Conservation (phyloP, 805 yeast species). For the Candida patagonica region DNA sequence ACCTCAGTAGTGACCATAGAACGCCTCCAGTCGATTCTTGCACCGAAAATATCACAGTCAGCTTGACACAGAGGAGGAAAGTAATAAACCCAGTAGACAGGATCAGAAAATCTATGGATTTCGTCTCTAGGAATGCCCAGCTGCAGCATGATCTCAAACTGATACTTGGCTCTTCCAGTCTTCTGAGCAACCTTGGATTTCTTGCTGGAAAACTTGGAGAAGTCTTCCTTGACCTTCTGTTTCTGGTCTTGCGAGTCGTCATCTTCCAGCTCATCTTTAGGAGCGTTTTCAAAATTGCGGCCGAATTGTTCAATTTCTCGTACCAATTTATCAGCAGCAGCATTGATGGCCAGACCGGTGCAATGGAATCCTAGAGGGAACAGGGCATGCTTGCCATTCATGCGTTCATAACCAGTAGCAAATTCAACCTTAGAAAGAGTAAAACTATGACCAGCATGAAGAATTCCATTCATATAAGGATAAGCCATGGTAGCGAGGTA, state of each 20-base stretch:
- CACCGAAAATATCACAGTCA: conserved; percentile 77
- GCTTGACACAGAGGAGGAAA: conserved; percentile 85
- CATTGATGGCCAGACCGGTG: conserved; percentile 96
- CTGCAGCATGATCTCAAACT: conserved; percentile 93
- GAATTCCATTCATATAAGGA: conserved; percentile 97
- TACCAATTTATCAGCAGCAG: conserved; percentile 89
- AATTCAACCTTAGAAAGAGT: conserved; percentile 91
- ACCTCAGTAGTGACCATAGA: conserved; percentile 90
- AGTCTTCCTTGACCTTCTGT: conserved; percentile 50
- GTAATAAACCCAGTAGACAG: conserved; percentile 79
- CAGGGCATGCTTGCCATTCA: conserved; percentile 84
- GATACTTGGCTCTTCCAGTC: conserved; percentile 88
- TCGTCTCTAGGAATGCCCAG: conserved; percentile 80
- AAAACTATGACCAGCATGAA: conserved; percentile 96
- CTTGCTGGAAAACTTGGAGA: conserved; percentile 84
- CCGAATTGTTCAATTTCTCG: conserved; percentile 93
- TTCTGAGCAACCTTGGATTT: conserved; percentile 92
- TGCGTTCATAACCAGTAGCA: conserved; percentile 86
- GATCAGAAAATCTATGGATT: conserved; percentile 80
- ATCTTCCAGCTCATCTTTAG: conserved; percentile 44
- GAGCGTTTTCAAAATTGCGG: conserved; percentile 57
- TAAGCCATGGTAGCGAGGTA: conserved; percentile 92
- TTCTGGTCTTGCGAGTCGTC: conserved; percentile 25
- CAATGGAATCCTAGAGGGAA: conserved; percentile 98
- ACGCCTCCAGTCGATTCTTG: conserved; percentile 97